Base-by-base conservation (phyloP, 2,329 filamentous ascomycete species). In the Pyrenophora teres region DNA sequence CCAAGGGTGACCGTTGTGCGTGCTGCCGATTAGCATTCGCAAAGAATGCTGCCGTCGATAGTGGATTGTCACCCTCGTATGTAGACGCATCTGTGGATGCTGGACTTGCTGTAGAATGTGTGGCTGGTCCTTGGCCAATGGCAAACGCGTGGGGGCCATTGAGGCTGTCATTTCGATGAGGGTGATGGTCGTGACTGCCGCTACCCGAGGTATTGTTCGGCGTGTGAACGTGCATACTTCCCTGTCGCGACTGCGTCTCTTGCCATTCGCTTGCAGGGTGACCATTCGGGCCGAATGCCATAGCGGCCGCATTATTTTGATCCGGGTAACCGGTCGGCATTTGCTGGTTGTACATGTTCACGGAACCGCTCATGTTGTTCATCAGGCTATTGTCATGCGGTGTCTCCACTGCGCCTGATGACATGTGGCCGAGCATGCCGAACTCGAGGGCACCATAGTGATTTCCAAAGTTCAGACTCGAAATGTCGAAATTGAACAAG, bases 371-470 rank as follows among this genome's bases (percentile, higher is more conserved):
- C 50, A 72, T 46, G 5, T 67, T 57, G 41, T 69, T 72, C 47
- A 73, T 67, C 57, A 71, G 54, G 46, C 56, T 63, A 37, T 65
- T 72, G 52, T 94, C 90, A 47, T 85, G 85, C 4, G 88, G 84
- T 6, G 88, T 89, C 63, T 94, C 90, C n/a, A 86, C 88, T 12
- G 90, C 88, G 12, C 89, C 89, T n/a, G 89, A 91, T 53, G 90
- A 91, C 89, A 99, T 96, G 72, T 97, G 93, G 23, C 91, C 92
- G 0, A 99, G 83, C 84, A 97, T 97, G 46, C 92, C 89, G 72
- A 97, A 97, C 73, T 97, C 94, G 73, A 96, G 82, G 15, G 92
- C 93, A 54, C 92, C 93, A 69, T 97, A 99, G 59, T 96, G 91
- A 70, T 94, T 97, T 49, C 92, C 92, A 73, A 97, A 99, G 71